Evolutionary conservation across 257 asterid genomes (phyloP).

Genomic region (Forsythia suspensa): DNA sequence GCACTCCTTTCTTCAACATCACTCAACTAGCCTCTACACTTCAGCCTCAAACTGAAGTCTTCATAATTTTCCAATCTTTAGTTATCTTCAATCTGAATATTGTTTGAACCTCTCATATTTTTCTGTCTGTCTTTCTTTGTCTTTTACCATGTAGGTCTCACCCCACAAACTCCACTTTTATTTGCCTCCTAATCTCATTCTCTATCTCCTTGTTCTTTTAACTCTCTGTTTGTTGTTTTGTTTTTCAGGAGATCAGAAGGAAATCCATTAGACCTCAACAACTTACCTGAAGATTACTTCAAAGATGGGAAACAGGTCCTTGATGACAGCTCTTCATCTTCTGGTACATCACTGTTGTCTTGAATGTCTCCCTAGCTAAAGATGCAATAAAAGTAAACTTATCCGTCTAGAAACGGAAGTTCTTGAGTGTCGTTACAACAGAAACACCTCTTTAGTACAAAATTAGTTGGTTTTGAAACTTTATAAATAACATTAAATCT

Average conservation of each 20-base stretch:
- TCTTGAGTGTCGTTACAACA: no score
- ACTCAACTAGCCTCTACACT: conserved; percentile 51
- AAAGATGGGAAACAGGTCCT: conserved; percentile 58
- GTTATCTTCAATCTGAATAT: conserved; percentile 31
- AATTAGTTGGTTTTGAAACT: no score
- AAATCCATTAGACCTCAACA: conserved; percentile 89
- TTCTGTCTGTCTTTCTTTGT: conserved; percentile 52
- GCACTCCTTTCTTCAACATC: conserved; percentile 62
- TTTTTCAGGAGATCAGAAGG: conserved; percentile 75
- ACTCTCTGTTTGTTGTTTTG: conserved; percentile 2
- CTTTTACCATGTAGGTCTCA: conserved; percentile 60
- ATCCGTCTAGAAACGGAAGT: no score
- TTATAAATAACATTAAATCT: no score
- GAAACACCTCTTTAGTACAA: no score
- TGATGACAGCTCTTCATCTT: conserved; percentile 75
- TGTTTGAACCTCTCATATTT: background rate
- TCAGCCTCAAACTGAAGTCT: conserved; percentile 66
- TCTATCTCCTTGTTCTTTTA: conserved; percentile 8
- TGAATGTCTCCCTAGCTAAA: no score
- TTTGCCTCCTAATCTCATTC: conserved; percentile 5
- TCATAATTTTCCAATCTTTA: conserved; percentile 39
- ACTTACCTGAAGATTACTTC: conserved; percentile 85
- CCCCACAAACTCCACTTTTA: conserved; percentile 25
- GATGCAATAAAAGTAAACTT: no score
- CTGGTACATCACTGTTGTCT: conserved; percentile 57